A percentile compares a stretch with the other conserved stretches of the same genome.
Evolutionary conservation across 129 eudicot genomes (phyloP).

Genomic region (Chrysanthemum makinoi): DNA sequence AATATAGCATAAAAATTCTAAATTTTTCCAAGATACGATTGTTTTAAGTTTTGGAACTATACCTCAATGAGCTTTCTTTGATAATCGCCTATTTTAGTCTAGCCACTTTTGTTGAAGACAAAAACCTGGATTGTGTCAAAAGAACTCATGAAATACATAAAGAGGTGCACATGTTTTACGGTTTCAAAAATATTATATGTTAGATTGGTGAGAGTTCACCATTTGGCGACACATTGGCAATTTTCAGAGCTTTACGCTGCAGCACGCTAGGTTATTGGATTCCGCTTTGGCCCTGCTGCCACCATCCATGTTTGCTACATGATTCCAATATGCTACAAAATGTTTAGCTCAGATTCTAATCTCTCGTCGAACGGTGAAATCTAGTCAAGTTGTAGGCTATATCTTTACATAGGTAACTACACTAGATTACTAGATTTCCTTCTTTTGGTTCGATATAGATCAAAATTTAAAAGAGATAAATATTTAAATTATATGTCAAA

Average conservation of each 20-base stretch:
- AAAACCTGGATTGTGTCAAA: slow-evolving; percentile 7
- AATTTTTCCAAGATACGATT: not conserved
- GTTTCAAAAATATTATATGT: not conserved
- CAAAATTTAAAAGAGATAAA: no score
- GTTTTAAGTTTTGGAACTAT: slow-evolving; percentile 1
- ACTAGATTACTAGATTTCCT: not conserved
- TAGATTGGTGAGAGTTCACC: no score
- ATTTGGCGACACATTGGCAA: no score
- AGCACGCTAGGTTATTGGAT: no score
- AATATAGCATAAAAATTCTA: not conserved
- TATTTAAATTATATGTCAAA: no score
- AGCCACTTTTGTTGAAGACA: slow-evolving; percentile 65
- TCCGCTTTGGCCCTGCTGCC: slow-evolving; percentile 68
- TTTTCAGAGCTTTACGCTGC: no score
- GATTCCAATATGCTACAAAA: slow-evolving; percentile 11
- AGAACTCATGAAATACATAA: not conserved
- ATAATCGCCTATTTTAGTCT: slow-evolving; percentile 77
- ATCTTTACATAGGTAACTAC: not conserved
- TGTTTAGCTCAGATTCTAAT: not conserved
- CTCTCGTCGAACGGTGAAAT: not conserved
- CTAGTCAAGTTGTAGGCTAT: not conserved
- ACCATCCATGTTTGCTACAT: slow-evolving; percentile 45
- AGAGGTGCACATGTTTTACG: not conserved
- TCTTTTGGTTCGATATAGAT: no score
- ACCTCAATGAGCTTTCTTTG: slow-evolving; percentile 82